phyloP scores from a whole-genome alignment of 2,329 filamentous ascomycete genomes.

The Microsporum canis region DNA sequence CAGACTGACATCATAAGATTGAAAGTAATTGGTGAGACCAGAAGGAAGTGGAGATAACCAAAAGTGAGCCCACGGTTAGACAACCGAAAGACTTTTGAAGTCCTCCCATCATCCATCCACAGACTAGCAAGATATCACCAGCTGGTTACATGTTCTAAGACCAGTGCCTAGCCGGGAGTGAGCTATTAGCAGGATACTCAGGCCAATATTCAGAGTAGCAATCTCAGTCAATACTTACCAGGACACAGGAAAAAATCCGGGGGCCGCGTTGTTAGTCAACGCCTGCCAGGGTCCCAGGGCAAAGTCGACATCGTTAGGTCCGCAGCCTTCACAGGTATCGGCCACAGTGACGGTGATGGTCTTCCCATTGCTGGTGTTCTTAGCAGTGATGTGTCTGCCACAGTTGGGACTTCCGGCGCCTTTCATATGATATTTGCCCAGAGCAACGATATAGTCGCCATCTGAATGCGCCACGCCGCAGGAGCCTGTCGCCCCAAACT shows the following conservation, averaged over 20 bases:
- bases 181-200: neutral
- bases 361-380: constrained; percentile 10
- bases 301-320: constrained; percentile 13
- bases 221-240: constrained; percentile 7
- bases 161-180: neutral
- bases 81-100: too few species aligned
- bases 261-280: constrained; percentile 9
- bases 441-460: constrained; percentile 9
- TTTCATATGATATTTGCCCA: constrained; percentile 9
- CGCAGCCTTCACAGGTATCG: constrained; percentile 12
- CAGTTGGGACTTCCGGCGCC: constrained; percentile 6
- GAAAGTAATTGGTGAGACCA: too few species aligned
- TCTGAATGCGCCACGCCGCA: constrained; percentile 9
- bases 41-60: too few species aligned
- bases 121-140: too few species aligned
- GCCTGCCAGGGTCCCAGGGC: constrained; percentile 12
- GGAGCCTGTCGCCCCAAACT: constrained; percentile 6
- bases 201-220: neutral
- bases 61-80: too few species aligned
- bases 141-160: neutral
- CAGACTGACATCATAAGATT: too few species aligned
- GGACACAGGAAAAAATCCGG: constrained; percentile 7
- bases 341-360: constrained; percentile 6
- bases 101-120: too few species aligned
- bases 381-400: constrained; percentile 8